Conservation (phyloP, 305 asterid genomes). For the Solanum hybrid region DNA sequence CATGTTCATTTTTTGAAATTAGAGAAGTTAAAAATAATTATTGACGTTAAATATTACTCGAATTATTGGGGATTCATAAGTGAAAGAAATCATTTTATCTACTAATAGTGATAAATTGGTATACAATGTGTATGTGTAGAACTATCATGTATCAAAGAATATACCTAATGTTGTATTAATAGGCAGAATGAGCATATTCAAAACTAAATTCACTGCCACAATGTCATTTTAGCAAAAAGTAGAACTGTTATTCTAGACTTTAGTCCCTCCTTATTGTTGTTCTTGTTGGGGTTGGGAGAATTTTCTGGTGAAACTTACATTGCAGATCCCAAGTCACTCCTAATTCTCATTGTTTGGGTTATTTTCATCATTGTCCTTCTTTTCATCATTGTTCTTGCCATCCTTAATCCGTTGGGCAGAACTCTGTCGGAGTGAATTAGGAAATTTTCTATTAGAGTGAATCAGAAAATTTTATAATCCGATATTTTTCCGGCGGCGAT, state of each 20-base stretch:
- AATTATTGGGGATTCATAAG: no score
- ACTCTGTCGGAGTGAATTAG: not conserved
- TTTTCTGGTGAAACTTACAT: not conserved
- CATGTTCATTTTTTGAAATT: no score
- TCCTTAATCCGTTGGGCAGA: not conserved
- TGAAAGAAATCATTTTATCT: no score
- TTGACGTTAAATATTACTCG: not conserved
- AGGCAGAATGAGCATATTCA: not conserved
- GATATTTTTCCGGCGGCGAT: no score
- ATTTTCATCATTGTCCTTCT: no score
- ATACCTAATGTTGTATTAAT: not conserved
- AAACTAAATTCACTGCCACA: not conserved
- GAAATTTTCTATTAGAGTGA: no score
- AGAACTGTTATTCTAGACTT: not conserved
- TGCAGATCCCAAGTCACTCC: not conserved
- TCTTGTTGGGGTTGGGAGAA: not conserved
- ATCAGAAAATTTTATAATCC: no score
- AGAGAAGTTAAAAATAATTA: no score
- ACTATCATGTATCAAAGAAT: not conserved
- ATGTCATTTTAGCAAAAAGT: not conserved
- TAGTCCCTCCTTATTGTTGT: not conserved
- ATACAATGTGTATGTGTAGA: not conserved
- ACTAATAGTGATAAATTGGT: no score
- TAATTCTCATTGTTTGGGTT: not conserved
- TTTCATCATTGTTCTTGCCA: not conserved